A percentile compares a stretch with the other conserved stretches of the same genome.
phyloP scores from a whole-genome alignment of 768 basidiomycete genomes.

The Auricularia sp. region DNA sequence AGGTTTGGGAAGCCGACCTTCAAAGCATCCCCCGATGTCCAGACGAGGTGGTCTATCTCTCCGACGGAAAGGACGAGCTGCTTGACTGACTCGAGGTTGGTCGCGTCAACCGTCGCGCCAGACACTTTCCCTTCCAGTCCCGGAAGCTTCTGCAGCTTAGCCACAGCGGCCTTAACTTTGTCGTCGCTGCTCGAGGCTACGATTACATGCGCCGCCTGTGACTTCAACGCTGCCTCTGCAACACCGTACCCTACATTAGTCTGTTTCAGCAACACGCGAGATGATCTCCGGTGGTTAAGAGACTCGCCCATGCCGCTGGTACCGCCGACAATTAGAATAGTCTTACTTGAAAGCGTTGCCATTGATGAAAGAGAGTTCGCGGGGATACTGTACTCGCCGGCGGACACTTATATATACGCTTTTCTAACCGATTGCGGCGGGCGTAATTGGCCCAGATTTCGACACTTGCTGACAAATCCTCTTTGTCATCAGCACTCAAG shows the following conservation, averaged over 20 bases:
- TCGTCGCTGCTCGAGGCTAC: slow-evolving; percentile 4
- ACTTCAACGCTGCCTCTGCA: slow-evolving; percentile 1
- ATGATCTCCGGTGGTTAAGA: too few species aligned
- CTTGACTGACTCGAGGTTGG: slow-evolving; percentile 2
- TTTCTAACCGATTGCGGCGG: too few species aligned
- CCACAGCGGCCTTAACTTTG: slow-evolving; percentile 5
- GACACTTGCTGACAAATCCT: too few species aligned
- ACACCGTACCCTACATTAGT: slow-evolving; percentile 3
- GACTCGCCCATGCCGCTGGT: too few species aligned
- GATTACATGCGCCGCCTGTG: slow-evolving; percentile 4
- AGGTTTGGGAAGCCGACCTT: not conserved
- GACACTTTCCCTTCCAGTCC: not conserved
- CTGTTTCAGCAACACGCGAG: too few species aligned
- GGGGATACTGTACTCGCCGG: too few species aligned
- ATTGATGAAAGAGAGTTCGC: too few species aligned
- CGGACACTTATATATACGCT: too few species aligned
- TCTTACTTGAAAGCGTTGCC: too few species aligned
- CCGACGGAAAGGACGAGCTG: slow-evolving; percentile 4
- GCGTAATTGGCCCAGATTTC: too few species aligned
- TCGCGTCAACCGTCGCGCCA: slow-evolving; percentile 3
- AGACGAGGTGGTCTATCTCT: slow-evolving; percentile 10
- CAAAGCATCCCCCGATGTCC: slow-evolving; percentile 7
- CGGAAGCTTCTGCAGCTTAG: not conserved
- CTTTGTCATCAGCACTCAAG: too few species aligned
- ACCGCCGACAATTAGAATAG: too few species aligned